Conservation (phyloP, 176 grass and related monocot species). For the Bothriochloa decipiens region DNA sequence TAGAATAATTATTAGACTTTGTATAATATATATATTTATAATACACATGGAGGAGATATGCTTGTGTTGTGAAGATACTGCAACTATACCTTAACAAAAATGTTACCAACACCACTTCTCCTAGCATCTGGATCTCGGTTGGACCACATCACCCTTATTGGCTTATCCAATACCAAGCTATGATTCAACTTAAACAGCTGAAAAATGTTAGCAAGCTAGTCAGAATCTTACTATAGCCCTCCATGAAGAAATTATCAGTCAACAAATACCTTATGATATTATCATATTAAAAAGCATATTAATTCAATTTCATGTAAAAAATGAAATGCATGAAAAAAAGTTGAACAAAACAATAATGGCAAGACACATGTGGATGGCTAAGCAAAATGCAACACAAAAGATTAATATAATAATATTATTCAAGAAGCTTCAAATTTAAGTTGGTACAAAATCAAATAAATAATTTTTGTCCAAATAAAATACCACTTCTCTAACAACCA, state of each 20-base stretch:
- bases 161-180: conserved; percentile 58
- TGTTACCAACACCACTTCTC: conserved; percentile 72
- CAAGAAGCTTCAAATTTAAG: background rate
- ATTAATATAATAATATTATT: background rate
- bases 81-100: conserved; percentile 83
- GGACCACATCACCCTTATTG: conserved; percentile 89
- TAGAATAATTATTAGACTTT: too few species aligned
- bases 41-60: background rate
- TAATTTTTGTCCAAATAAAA: background rate
- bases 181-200: conserved; percentile 74
- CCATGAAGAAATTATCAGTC: background rate
- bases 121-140: conserved; percentile 69
- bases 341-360: background rate
- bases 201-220: conserved; percentile 28
- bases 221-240: conserved; percentile 16
- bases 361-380: background rate
- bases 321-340: background rate
- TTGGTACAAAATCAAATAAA: background rate
- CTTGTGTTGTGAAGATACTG: background rate
- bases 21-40: background rate
- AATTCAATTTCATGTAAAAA: background rate
- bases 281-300: background rate
- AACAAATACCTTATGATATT: too few species aligned
- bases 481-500: background rate
- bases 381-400: background rate